Base-by-base conservation (phyloP, 2,329 filamentous ascomycete species). In the Hirsutella minnesotensis region DNA sequence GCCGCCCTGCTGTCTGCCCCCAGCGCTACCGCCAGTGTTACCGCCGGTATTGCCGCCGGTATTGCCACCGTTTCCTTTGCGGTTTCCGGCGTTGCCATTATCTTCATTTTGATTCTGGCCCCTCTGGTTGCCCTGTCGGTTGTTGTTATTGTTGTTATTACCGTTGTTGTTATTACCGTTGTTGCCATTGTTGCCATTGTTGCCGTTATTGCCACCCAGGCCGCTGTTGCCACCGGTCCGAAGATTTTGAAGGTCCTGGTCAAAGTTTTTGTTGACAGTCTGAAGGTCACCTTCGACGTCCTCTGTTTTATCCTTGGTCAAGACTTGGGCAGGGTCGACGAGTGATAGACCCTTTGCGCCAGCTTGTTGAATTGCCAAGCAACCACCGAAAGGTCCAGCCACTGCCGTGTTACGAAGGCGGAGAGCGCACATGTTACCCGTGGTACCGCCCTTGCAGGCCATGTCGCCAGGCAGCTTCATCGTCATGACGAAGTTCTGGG, bases 391-490 rank as follows among this genome's bases (percentile, higher is more conserved):
- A 15, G 73, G 72, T 8, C 73, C 73, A 9, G 72, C 72, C 3
- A 69, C 57, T 3, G 73, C 71, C 43, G 69, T 73, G 61, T 79
- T 79, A n/a, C 72, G 66, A 63, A 75, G 79, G 34, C 75, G 68
- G 18, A 79, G 64, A 1, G 74, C 77, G 64, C 73, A 77, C 33
- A 77, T 53, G 42, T 76, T 71, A 36, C 77, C 77, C 2, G 73
- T 75, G 0, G 75, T 74, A 18, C 33, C 33, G 7, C 33, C 33
- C 33, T 35, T 18, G 33, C 33, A 35, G 15, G n/a, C 9, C 31
- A 34, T 34, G 31, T 34, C 31, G 12, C 2, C 3, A 5, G 33
- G 33, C 33, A 35, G n/a, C 3, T 16, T 3, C 31, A 34, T 16
- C 2, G 31, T 34, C 31, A 34, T 34, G 12, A 8, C 8, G 8